A percentile compares a stretch with the other conserved stretches of the same genome.
Conservation (phyloP, 768 basidiomycete genomes). For the Gautieria morchelliformis region DNA sequence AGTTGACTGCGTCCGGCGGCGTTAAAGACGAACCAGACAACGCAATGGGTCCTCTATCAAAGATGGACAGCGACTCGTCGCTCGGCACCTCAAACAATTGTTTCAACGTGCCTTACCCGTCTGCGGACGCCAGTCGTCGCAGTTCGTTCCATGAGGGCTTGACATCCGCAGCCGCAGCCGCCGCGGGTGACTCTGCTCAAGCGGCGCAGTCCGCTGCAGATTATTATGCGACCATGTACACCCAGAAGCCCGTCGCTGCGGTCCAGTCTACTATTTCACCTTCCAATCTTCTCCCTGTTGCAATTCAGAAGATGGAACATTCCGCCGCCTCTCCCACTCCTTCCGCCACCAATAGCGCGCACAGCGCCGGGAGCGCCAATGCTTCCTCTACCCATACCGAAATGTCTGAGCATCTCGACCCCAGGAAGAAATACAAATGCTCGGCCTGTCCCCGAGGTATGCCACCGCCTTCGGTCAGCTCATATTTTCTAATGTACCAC, state of each 20-base stretch:
- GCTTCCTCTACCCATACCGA: constrained; percentile 35
- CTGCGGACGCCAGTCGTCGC: constrained; percentile 3
- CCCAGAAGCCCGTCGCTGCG: constrained; percentile 3
- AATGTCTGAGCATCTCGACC: constrained; percentile 39
- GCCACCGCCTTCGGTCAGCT: constrained; percentile 6
- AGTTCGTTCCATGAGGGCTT: not conserved
- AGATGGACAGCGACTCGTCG: not conserved
- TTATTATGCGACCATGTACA: constrained; percentile 5
- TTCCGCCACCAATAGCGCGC: not conserved
- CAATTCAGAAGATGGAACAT: not conserved
- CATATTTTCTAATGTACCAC: constrained; percentile 3
- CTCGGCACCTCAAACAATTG: not conserved
- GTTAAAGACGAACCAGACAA: constrained; percentile 6
- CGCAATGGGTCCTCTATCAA: not conserved
- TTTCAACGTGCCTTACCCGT: not conserved
- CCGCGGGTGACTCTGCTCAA: not conserved
- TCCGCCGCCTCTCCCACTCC: constrained; percentile 1
- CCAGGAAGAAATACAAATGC: constrained; percentile 75
- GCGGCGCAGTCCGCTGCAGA: constrained; percentile 4
- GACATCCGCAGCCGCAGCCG: constrained; percentile 3
- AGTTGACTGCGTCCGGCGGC: constrained; percentile 5
- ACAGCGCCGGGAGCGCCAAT: not conserved
- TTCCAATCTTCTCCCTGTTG: not conserved
- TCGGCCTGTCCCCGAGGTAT: constrained; percentile 63
- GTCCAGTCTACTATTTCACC: constrained; percentile 8